Evolutionary conservation across 2,329 filamentous ascomycete genomes (phyloP).

Genomic region (Trichoderma atroviride): DNA sequence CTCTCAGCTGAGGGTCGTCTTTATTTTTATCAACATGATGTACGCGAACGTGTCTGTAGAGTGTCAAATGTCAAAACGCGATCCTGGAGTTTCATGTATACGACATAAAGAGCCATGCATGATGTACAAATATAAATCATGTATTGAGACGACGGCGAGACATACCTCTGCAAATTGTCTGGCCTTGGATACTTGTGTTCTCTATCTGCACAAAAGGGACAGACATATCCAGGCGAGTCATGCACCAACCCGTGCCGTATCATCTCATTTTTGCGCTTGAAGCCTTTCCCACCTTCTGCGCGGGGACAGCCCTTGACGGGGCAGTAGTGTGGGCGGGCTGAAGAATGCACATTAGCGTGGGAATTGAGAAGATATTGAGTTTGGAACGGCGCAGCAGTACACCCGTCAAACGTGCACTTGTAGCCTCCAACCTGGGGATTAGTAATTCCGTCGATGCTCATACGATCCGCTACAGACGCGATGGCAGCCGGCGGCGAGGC

Average conservation of each 20-base stretch:
- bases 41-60: conserved; percentile 79
- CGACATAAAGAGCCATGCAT: not conserved
- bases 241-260: conserved; percentile 84
- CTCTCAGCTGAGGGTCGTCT: conserved; percentile 78
- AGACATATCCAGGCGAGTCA: conserved; percentile 91
- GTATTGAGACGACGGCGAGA: conserved; percentile 18
- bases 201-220: conserved; percentile 90
- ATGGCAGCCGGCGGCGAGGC: conserved; percentile 46
- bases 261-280: conserved; percentile 75
- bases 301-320: conserved; percentile 64
- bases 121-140: not conserved
- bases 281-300: conserved; percentile 66
- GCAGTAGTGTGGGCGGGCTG: conserved; percentile 67
- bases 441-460: conserved; percentile 62
- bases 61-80: conserved; percentile 25
- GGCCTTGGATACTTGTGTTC: conserved; percentile 94
- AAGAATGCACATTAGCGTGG: conserved; percentile 73
- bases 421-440: conserved; percentile 56
- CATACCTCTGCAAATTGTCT: conserved; percentile 91
- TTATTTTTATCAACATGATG: conserved; percentile 90
- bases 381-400: conserved; percentile 73
- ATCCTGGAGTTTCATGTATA: not conserved
- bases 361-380: conserved; percentile 79
- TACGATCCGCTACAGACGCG: conserved; percentile 51
- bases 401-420: conserved; percentile 63